These are phyloP conservation scores for Ganoderma sp. DNA, from an alignment of 1,284 basidiomycete genomes.

Conservation along the genomic window DNA sequence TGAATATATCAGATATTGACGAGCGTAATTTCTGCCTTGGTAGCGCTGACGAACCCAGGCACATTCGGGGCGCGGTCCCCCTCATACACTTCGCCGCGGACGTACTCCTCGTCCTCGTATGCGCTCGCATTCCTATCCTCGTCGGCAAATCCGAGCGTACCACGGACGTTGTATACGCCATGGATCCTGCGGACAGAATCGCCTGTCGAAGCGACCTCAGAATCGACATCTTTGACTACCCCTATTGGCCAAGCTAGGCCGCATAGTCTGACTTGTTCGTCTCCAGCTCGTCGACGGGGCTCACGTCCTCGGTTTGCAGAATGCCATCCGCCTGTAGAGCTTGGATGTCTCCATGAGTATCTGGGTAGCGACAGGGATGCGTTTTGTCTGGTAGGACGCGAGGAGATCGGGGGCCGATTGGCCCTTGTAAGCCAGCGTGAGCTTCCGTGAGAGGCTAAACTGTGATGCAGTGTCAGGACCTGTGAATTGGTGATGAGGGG, in stretches of 20 bases:
- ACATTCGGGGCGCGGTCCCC: too few relatives aligned
- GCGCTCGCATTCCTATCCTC: slow-evolving; percentile 20
- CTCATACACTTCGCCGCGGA: too few relatives aligned
- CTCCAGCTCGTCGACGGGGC: not conserved
- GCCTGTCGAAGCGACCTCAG: too few relatives aligned
- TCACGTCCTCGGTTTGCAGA: not conserved
- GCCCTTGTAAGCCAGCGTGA: slow-evolving; percentile 39
- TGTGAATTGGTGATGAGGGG: not conserved
- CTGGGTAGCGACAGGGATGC: slow-evolving; percentile 38
- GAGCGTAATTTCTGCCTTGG: slow-evolving; percentile 30
- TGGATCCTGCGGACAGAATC: slow-evolving; percentile 41
- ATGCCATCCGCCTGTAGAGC: slow-evolving; percentile 10
- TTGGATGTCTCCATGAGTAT: slow-evolving; percentile 35
- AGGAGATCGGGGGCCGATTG: slow-evolving; percentile 34
- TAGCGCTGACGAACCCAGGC: too few relatives aligned
- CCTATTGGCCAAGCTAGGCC: too few relatives aligned
- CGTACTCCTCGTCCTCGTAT: not conserved
- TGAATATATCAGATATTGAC: slow-evolving; percentile 32
- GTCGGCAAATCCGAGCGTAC: slow-evolving; percentile 14
- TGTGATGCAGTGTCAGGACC: not conserved
- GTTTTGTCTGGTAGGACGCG: slow-evolving; percentile 36
- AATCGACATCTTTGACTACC: too few relatives aligned
- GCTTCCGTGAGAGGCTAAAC: slow-evolving; percentile 45
- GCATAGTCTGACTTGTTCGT: too few relatives aligned
- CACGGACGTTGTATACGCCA: slow-evolving; percentile 48